These are phyloP conservation scores for Cryphonectria radicalis DNA, from an alignment of 2,329 filamentous ascomycete genomes.

Conservation along the genomic window DNA sequence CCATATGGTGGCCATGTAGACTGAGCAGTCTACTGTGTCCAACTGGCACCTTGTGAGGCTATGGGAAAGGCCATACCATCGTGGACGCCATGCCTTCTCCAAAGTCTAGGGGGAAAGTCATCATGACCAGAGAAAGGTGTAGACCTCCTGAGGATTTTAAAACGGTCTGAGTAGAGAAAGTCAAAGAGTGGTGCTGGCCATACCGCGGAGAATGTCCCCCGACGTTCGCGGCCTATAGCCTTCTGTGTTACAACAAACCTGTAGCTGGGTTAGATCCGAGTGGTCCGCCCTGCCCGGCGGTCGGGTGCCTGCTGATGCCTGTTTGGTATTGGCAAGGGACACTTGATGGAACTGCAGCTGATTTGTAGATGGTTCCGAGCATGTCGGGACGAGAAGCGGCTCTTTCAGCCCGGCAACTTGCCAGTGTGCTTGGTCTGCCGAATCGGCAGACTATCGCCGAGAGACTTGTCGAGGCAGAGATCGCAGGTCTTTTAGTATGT, in stretches of 20 bases:
- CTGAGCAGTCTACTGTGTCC: not conserved
- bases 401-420: not conserved
- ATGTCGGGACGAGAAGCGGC: slow-evolving; percentile 11
- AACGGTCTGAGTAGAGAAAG: not conserved
- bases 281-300: slow-evolving; percentile 8
- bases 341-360: slow-evolving; percentile 20
- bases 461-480: not conserved
- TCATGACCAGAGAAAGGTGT: not conserved
- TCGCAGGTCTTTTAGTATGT: slow-evolving; percentile 2
- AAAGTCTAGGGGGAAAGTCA: not conserved
- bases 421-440: not conserved
- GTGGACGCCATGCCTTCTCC: not conserved
- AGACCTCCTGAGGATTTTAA: not conserved
- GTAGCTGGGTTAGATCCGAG: not conserved
- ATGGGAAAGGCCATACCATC: not conserved
- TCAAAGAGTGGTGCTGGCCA: not conserved
- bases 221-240: not conserved
- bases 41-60: not conserved
- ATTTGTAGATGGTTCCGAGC: slow-evolving; percentile 14
- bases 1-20: not conserved
- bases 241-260: not conserved
- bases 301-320: slow-evolving; percentile 12
- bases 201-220: not conserved
- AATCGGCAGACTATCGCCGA: not conserved
- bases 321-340: slow-evolving; percentile 10